Percentiles rank a stretch among this genome's conserved stretches.
Evolutionary conservation across 805 yeast species (phyloP).

Genomic region (Starmerella davenportii): DNA sequence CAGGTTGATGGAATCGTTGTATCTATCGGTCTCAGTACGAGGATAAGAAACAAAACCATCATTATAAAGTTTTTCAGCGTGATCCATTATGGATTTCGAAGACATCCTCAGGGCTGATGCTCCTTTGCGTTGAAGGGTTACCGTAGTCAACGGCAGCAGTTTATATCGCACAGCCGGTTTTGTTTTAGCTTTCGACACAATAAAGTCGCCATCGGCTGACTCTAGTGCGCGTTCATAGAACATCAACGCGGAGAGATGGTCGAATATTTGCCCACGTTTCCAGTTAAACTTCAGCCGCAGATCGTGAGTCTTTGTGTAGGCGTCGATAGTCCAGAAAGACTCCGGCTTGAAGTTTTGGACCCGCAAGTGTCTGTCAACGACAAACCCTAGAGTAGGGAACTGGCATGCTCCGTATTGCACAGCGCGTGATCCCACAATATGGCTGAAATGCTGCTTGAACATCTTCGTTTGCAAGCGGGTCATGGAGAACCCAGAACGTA

Average conservation of each 20-base stretch:
- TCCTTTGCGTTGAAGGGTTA: slow-evolving; percentile 77
- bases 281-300: slow-evolving; percentile 36
- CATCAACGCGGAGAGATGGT: slow-evolving; percentile 42
- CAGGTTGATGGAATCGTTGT: slow-evolving; percentile 62
- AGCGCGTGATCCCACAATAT: slow-evolving; percentile 19
- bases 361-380: slow-evolving; percentile 75
- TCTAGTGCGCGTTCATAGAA: slow-evolving; percentile 52
- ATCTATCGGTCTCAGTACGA: slow-evolving; percentile 88
- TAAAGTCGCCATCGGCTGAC: slow-evolving; percentile 29
- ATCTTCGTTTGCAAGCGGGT: slow-evolving; percentile 57
- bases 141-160: slow-evolving; percentile 88
- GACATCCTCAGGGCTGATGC: slow-evolving; percentile 53
- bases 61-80: slow-evolving; percentile 73
- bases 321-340: slow-evolving; percentile 55
- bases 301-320: slow-evolving; percentile 28
- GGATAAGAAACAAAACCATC: slow-evolving; percentile 85
- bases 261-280: slow-evolving; percentile 57
- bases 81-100: slow-evolving; percentile 57
- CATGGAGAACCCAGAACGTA: slow-evolving; percentile 75
- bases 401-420: slow-evolving; percentile 88
- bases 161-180: slow-evolving; percentile 59
- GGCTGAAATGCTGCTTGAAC: slow-evolving; percentile 22
- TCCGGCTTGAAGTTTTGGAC: slow-evolving; percentile 58
- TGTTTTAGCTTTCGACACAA: slow-evolving; percentile 32
- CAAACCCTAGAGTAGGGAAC: slow-evolving; percentile 91